Conservation (phyloP, 441 rosid genomes). For the Adansonia grandidieri region DNA sequence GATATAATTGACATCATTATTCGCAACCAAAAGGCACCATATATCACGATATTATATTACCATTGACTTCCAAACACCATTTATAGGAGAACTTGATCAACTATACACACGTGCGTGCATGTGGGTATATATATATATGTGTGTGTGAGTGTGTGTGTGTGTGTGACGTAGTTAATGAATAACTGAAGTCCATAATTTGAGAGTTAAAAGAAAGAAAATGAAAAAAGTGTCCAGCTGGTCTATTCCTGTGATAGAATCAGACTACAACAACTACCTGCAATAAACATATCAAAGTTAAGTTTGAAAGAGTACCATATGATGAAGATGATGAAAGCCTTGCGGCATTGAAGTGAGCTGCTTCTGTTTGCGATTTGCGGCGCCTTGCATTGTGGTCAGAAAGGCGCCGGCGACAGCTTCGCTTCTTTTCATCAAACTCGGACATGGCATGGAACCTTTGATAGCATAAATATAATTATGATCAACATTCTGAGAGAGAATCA, state of each 20-base stretch:
- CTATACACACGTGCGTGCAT: too few relatives aligned
- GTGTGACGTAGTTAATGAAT: neutral
- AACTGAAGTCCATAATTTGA: neutral
- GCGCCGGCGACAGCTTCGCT: conserved; percentile 89
- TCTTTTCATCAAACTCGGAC: conserved; percentile 87
- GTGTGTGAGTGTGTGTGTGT: neutral
- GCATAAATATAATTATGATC: conserved; percentile 22
- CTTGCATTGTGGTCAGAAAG: conserved; percentile 94
- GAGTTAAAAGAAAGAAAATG: neutral
- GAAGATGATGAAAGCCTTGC: conserved; percentile 46
- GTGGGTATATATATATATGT: too few relatives aligned
- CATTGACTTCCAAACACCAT: neutral
- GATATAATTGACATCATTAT: neutral
- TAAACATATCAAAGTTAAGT: conserved; percentile 21
- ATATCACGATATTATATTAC: neutral
- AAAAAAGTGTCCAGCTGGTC: neutral
- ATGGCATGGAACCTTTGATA: conserved; percentile 75
- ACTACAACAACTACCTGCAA: neutral
- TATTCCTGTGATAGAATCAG: neutral
- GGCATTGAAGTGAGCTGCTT: conserved; percentile 49
- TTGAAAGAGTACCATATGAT: conserved; percentile 43
- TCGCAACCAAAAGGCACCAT: neutral
- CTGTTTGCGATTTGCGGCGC: conserved; percentile 87
- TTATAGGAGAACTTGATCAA: neutral
- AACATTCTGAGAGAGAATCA: neutral